phyloP scores from a whole-genome alignment of 495 filamentous ascomycete species.

The Xylaria grammica region DNA sequence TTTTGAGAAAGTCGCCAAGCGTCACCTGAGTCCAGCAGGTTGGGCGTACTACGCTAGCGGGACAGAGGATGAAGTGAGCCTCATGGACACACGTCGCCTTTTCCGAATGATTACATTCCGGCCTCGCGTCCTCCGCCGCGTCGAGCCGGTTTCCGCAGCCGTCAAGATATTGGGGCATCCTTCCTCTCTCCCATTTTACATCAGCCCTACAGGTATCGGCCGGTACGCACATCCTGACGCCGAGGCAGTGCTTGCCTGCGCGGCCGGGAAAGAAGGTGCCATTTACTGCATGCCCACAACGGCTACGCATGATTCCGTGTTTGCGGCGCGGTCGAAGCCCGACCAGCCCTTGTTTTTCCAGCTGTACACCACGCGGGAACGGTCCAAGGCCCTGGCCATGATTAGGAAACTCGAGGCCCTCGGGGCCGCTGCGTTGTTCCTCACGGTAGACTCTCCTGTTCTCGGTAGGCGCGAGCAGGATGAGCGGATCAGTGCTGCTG shows the following conservation, averaged over 20 bases:
- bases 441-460: conserved; percentile 64
- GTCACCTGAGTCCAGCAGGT: conserved; percentile 64
- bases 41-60: conserved; percentile 79
- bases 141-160: conserved; percentile 57
- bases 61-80: conserved; percentile 69
- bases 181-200: conserved; percentile 63
- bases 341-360: conserved; percentile 64
- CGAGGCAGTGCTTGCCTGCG: conserved; percentile 64
- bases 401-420: conserved; percentile 60
- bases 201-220: conserved; percentile 68
- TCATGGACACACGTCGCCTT: conserved; percentile 45
- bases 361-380: conserved; percentile 72
- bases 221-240: conserved; percentile 67
- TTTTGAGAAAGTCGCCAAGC: conserved; percentile 66
- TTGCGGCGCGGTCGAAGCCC: not conserved
- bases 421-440: conserved; percentile 63
- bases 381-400: conserved; percentile 63
- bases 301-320: conserved; percentile 46
- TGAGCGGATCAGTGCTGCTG: conserved; percentile 55
- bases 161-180: conserved; percentile 63
- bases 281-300: conserved; percentile 63
- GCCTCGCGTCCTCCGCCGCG: conserved; percentile 68
- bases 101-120: conserved; percentile 70
- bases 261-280: conserved; percentile 48
- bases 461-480: conserved; percentile 60